Percentiles rank a stretch among this genome's conserved stretches.
phyloP scores from a whole-genome alignment of 768 basidiomycete species.

The Mycena latifolia region DNA sequence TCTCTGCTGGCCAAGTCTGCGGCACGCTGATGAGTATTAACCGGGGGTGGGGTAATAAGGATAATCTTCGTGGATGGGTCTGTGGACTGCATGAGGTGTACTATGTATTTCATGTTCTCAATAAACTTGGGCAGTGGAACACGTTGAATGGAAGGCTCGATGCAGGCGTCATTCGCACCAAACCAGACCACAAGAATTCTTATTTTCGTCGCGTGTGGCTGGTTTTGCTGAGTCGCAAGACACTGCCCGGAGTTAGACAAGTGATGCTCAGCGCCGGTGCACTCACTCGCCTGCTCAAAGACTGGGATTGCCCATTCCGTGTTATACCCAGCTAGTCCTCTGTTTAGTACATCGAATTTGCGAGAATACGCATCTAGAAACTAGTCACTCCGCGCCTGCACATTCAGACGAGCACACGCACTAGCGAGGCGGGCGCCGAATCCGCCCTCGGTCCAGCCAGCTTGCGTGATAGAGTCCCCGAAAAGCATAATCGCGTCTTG shows the following conservation, averaged over 20 bases:
- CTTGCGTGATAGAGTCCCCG: conserved; percentile 87
- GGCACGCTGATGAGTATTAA: conserved; percentile 72
- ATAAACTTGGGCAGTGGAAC: conserved; percentile 78
- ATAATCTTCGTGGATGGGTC: conserved; percentile 78
- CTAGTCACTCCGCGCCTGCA: no score
- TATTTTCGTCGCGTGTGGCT: conserved; percentile 65
- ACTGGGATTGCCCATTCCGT: conserved; percentile 88
- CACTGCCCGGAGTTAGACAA: conserved; percentile 62
- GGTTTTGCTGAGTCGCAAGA: conserved; percentile 66
- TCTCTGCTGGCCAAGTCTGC: conserved; percentile 63
- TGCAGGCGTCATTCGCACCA: conserved; percentile 89
- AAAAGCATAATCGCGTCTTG: conserved; percentile 81
- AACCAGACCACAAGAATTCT: conserved; percentile 90
- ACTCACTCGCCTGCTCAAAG: conserved; percentile 71
- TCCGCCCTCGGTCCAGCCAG: conserved; percentile 69
- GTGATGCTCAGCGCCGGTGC: no score
- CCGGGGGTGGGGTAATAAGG: conserved; percentile 88
- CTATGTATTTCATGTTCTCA: conserved; percentile 72
- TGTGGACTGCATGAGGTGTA: conserved; percentile 72
- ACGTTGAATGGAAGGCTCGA: conserved; percentile 76
- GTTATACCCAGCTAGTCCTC: conserved; percentile 89
- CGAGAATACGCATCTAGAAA: conserved; percentile 78
- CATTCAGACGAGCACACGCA: no score
- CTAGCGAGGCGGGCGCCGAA: conserved; percentile 78
- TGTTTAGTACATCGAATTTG: conserved; percentile 88